Evolutionary conservation across 2,329 filamentous ascomycete genomes (phyloP).

Genomic region (Alternaria triticina): DNA sequence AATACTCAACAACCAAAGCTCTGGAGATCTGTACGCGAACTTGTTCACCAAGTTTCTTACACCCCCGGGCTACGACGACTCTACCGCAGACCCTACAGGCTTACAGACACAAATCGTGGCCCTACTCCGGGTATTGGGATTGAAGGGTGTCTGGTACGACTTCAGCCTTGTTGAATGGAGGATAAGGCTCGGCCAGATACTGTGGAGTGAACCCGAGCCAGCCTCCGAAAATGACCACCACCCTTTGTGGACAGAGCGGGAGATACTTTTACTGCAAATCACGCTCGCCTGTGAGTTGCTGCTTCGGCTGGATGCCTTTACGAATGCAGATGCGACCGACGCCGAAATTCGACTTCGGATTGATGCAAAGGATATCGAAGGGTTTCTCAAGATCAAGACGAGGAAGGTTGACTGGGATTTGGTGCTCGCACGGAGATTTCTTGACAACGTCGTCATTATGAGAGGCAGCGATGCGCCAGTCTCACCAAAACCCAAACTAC

Average conservation of each 20-base stretch:
- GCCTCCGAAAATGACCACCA: constrained; percentile 25
- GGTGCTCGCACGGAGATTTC: constrained; percentile 59
- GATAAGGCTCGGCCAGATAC: constrained; percentile 72
- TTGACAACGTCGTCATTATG: constrained; percentile 58
- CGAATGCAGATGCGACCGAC: constrained; percentile 34
- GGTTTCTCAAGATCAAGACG: constrained; percentile 56
- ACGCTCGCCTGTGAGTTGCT: constrained; percentile 62
- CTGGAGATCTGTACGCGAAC: constrained; percentile 58
- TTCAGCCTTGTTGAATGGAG: constrained; percentile 78
- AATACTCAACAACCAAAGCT: constrained; percentile 57
- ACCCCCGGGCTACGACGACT: constrained; percentile 46
- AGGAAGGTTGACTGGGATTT: constrained; percentile 64
- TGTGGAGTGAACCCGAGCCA: constrained; percentile 62
- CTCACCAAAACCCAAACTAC: constrained; percentile 27
- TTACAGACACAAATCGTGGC: constrained; percentile 74
- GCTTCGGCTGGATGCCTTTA: constrained; percentile 59
- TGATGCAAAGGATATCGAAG: constrained; percentile 52
- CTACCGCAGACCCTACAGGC: constrained; percentile 63
- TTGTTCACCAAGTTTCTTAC: constrained; percentile 53
- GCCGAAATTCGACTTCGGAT: constrained; percentile 51
- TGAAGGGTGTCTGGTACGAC: constrained; percentile 74
- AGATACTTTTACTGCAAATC: constrained; percentile 62
- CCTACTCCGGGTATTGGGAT: constrained; percentile 68
- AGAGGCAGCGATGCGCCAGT: constrained; percentile 27
- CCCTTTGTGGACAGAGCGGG: constrained; percentile 52